phyloP scores from a whole-genome alignment of 2,329 filamentous ascomycete genomes.

The Rasamsonia emersonii region DNA sequence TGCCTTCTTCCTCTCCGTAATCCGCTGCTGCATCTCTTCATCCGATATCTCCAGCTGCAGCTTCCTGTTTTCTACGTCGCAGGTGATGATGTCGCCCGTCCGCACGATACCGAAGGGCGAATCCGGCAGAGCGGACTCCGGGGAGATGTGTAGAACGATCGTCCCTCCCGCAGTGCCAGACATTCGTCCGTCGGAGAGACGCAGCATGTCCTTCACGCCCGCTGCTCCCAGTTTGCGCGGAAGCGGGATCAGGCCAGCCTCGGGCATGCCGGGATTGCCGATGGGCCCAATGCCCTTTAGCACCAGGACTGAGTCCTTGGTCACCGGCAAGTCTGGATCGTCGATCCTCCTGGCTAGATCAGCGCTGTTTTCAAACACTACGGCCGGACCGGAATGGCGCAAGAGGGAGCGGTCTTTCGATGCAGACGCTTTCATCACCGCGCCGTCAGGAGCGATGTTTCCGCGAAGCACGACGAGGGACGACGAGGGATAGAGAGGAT shows the following conservation, averaged over 20 bases:
- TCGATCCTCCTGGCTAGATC: constrained; percentile 42
- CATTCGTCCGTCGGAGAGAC: constrained; percentile 48
- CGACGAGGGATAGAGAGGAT: constrained; percentile 38
- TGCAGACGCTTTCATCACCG: constrained; percentile 44
- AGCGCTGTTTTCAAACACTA: constrained; percentile 41
- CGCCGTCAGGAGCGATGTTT: constrained; percentile 42
- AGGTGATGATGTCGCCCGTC: constrained; percentile 41
- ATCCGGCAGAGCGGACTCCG: constrained; percentile 41
- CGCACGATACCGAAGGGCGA: constrained; percentile 41
- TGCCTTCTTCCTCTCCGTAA: constrained; percentile 21
- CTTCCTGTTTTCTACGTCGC: constrained; percentile 35
- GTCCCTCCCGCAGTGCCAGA: constrained; percentile 48
- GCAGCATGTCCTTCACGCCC: constrained; percentile 46
- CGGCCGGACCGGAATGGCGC: constrained; percentile 36
- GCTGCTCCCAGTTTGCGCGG: constrained; percentile 39
- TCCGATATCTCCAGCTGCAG: constrained; percentile 36
- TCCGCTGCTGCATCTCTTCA: constrained; percentile 31
- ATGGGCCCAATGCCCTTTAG: constrained; percentile 44
- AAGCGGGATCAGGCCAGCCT: constrained; percentile 44
- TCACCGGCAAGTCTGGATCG: constrained; percentile 35
- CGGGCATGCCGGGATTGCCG: constrained; percentile 46
- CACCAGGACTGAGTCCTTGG: constrained; percentile 38
- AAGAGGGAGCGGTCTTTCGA: constrained; percentile 40
- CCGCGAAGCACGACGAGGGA: constrained; percentile 40
- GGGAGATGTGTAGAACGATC: constrained; percentile 46